Evolutionary conservation across 148 eudicot species (phyloP).

Genomic region (Dysphania ambrosioides): DNA sequence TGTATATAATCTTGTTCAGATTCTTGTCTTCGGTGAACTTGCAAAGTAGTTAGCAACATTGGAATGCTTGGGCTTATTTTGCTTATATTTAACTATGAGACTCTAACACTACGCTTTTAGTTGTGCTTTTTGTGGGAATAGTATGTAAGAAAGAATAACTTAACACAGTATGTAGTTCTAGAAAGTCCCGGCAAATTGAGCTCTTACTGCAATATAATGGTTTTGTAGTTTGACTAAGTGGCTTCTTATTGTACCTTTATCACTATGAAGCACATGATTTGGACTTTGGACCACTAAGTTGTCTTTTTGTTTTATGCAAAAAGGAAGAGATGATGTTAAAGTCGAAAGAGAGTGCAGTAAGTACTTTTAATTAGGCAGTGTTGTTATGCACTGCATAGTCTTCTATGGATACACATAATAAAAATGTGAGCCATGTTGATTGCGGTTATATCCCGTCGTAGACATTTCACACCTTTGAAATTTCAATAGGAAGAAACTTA

Average conservation of each 20-base stretch:
- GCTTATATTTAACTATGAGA: no score
- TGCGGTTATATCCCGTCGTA: neutral
- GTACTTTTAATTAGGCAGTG: neutral
- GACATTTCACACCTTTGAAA: conserved; percentile 1
- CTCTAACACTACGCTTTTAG: no score
- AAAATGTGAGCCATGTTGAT: neutral
- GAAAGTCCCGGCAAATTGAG: neutral
- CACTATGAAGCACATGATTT: neutral
- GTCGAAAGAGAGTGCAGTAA: neutral
- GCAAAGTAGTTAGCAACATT: neutral
- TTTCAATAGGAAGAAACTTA: neutral
- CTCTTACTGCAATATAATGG: neutral
- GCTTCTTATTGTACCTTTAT: neutral
- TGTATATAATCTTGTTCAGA: no score
- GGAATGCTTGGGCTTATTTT: neutral
- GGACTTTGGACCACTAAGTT: neutral
- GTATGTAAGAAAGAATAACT: no score
- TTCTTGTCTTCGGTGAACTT: no score
- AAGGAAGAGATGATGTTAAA: neutral
- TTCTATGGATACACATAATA: neutral
- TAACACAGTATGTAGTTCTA: no score
- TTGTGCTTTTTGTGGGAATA: no score
- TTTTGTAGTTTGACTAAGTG: neutral
- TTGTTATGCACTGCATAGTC: neutral
- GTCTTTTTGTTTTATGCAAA: neutral